A percentile compares a stretch with the other conserved stretches of the same genome.
These are phyloP conservation scores for Starmerella scarabaei DNA, from an alignment of 805 yeast genomes.

Conservation along the genomic window DNA sequence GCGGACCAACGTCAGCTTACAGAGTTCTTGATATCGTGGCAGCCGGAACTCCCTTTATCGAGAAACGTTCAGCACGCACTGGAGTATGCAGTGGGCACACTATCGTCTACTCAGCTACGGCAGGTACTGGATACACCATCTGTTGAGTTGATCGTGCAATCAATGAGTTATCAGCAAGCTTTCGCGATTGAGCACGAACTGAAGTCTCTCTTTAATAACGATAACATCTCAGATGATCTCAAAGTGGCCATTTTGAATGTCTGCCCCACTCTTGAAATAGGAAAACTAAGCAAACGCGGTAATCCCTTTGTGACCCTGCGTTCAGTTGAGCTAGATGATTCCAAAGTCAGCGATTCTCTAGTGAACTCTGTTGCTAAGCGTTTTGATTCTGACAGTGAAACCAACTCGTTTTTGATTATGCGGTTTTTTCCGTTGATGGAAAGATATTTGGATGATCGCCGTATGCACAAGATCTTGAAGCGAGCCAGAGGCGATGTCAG, in stretches of 20 bases:
- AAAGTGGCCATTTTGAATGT: conserved; percentile 4
- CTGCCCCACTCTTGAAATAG: not conserved
- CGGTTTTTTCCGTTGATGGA: conserved; percentile 14
- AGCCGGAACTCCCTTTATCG: not conserved
- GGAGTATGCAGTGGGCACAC: conserved; percentile 3
- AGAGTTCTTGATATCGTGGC: conserved; percentile 7
- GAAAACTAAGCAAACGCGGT: not conserved
- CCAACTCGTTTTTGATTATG: conserved; percentile 1
- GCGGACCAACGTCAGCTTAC: conserved; percentile 3
- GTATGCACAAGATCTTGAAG: conserved; percentile 1
- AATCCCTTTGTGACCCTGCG: conserved; percentile 1
- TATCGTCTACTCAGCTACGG: conserved; percentile 14
- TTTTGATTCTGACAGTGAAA: not conserved
- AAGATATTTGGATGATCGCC: not conserved
- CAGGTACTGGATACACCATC: conserved; percentile 3
- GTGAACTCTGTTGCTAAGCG: not conserved
- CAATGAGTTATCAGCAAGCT: conserved; percentile 2
- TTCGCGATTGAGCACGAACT: not conserved
- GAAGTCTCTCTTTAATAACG: not conserved
- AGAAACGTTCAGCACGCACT: not conserved
- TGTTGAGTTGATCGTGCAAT: conserved; percentile 1
- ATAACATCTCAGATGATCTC: not conserved
- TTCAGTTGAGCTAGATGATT: not conserved
- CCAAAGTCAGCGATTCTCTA: not conserved
- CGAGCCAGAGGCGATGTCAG: not conserved